Percentiles rank a stretch among this genome's conserved stretches.
Conservation (phyloP, 225 moss, liverwort and hornwort genomes). For the Lunularia cruciata region DNA sequence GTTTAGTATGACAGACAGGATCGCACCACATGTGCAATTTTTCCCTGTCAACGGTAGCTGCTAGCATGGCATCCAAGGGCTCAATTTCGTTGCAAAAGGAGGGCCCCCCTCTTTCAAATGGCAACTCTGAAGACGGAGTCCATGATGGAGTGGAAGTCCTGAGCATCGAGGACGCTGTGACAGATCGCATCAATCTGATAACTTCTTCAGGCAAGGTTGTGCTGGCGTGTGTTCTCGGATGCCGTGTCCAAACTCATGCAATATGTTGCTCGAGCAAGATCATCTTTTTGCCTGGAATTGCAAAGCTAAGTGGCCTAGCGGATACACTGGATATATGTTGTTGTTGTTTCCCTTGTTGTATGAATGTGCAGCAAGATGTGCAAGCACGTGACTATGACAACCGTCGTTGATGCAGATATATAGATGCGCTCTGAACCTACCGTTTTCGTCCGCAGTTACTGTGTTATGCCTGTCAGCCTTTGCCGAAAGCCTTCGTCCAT, state of each 20-base stretch:
- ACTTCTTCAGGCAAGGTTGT: slow-evolving; percentile 76
- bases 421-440: slow-evolving; percentile 74
- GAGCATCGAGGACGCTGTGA: slow-evolving; percentile 73
- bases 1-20: slow-evolving; percentile 60
- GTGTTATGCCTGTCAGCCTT: slow-evolving; percentile 77
- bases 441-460: slow-evolving; percentile 78
- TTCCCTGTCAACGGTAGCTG: slow-evolving; percentile 58
- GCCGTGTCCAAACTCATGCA: too few species aligned
- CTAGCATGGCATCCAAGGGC: slow-evolving; percentile 39
- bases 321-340: too few species aligned
- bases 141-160: slow-evolving; percentile 52
- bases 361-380: not conserved
- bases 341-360: not conserved
- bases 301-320: too few species aligned
- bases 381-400: not conserved
- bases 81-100: slow-evolving; percentile 26
- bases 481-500: slow-evolving; percentile 91
- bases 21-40: slow-evolving; percentile 79
- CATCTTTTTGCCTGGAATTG: too few species aligned
- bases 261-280: too few species aligned
- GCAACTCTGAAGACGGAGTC: slow-evolving; percentile 34
- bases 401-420: slow-evolving; percentile 50
- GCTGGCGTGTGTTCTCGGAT: not conserved
- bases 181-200: slow-evolving; percentile 77
- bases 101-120: slow-evolving; percentile 18